Conservation (phyloP, 2,329 filamentous ascomycete genomes). For the Colletotrichum somersetense region DNA sequence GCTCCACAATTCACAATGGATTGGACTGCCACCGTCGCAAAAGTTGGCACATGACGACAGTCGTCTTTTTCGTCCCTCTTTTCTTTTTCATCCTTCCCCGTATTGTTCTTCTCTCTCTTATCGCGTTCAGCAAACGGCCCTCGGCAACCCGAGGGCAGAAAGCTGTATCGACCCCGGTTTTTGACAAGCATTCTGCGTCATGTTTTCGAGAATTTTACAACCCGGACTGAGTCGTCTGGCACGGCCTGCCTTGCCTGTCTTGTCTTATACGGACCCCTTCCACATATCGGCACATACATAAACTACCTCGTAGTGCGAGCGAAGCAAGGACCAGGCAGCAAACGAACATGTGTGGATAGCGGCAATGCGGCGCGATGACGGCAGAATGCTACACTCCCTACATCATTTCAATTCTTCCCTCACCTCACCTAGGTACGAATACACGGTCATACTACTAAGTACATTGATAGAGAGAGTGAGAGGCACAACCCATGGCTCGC, state of each 20-base stretch:
- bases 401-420: constrained; percentile 16
- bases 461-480: background rate
- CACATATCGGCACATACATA: background rate
- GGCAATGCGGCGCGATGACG: constrained; percentile 26
- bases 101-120: background rate
- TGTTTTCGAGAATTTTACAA: background rate
- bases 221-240: background rate
- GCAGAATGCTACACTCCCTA: constrained; percentile 3
- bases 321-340: background rate
- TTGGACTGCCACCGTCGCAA: background rate
- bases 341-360: constrained; percentile 25
- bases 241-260: background rate
- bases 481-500: constrained; percentile 11
- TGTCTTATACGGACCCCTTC: background rate
- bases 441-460: background rate
- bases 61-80: background rate
- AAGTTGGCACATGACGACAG: constrained; percentile 10
- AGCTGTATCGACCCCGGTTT: background rate
- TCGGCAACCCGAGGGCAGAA: background rate
- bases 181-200: too few relatives aligned
- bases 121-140: background rate
- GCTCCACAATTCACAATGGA: background rate
- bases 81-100: background rate
- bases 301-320: background rate
- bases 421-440: constrained; percentile 2